Base-by-base conservation (phyloP, 768 basidiomycete genomes). In the Mycena vulgaris region DNA sequence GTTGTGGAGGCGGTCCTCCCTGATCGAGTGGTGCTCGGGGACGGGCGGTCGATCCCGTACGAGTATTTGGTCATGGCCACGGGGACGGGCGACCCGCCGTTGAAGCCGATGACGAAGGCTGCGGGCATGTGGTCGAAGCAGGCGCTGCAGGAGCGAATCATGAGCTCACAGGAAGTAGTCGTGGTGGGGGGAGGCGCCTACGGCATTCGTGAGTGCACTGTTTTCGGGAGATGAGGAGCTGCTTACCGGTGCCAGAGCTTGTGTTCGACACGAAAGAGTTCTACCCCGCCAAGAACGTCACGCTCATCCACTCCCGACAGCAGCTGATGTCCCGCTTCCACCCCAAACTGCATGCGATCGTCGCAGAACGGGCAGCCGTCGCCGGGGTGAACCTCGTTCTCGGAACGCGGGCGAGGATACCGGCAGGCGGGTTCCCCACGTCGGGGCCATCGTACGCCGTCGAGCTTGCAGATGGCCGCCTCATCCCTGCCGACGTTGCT, bases 101-200 rank as follows among this genome's bases (percentile, higher is more conserved):
- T 75, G 40, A 27, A 60, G 10, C 23, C 60, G 25, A 53, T 64
- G 33, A 73, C 69, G 19, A 82, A 81, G 69, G 42, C 42, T 21
- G 75, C 68, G 9, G 78, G 78, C 1, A 70, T 84, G 75, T 53
- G 28, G 76, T 72, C 56, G 37, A 48, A 33, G 66, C 75, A 66
- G 39, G 66, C 68, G 31, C 66, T 77, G 21, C 84, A 86, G 66
- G 49, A 75, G 33, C 76, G 69, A 6, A 76, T 86, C n/a, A 62
- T 71, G 25, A 48, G 66, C 14, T 83, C 87, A 0, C 76, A 75
- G 23, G 82, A 83, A 45, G 80, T 90, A 7, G 80, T 89, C 13
- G 79, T 90, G 21, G 79, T 89, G 5, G 90, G 90, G n/a, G 89
- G 87, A 14, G 90, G 90, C 0, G 87, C 90, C 2, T 85, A 88